These are phyloP conservation scores for Stenocarpella maydis DNA, from an alignment of 2,329 filamentous ascomycete genomes.

Conservation along the genomic window DNA sequence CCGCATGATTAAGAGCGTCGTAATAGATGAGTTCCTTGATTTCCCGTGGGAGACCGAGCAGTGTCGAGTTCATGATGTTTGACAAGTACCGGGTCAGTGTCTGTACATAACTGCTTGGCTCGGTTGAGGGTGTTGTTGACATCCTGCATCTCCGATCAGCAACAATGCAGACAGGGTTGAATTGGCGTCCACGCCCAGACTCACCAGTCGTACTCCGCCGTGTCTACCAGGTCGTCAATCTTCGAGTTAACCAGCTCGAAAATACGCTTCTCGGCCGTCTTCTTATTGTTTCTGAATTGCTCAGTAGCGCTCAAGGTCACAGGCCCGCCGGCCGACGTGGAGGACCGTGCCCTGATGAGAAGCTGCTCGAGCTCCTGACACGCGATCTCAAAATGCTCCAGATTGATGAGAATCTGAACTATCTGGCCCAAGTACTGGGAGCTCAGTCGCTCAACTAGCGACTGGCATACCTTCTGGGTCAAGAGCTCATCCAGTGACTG, in stretches of 20 bases:
- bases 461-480: conserved; percentile 89
- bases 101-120: conserved; percentile 94
- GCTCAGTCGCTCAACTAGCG: conserved; percentile 84
- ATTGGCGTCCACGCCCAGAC: conserved; percentile 33
- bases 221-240: conserved; percentile 96
- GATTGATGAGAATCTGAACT: conserved; percentile 96
- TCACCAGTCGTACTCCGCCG: conserved; percentile 94
- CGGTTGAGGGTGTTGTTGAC: conserved; percentile 65
- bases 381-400: conserved; percentile 95
- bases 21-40: conserved; percentile 99
- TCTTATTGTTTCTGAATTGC: conserved; percentile 88
- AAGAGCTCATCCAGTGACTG: conserved; percentile 94
- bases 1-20: conserved; percentile 90
- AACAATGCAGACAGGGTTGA: neutral
- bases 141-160: conserved; percentile 49
- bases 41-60: conserved; percentile 90
- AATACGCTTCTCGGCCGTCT: conserved; percentile 95
- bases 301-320: conserved; percentile 84
- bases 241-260: conserved; percentile 99
- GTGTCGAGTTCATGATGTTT: conserved; percentile 95
- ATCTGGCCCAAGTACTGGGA: conserved; percentile 98
- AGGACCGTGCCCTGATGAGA: conserved; percentile 84
- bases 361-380: conserved; percentile 89
- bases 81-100: conserved; percentile 91
- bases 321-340: conserved; percentile 80